A percentile compares a stretch with the other conserved stretches of the same genome.
These are phyloP conservation scores for Trichothecium sympodiale DNA, from an alignment of 2,329 filamentous ascomycete species.

Conservation along the genomic window DNA sequence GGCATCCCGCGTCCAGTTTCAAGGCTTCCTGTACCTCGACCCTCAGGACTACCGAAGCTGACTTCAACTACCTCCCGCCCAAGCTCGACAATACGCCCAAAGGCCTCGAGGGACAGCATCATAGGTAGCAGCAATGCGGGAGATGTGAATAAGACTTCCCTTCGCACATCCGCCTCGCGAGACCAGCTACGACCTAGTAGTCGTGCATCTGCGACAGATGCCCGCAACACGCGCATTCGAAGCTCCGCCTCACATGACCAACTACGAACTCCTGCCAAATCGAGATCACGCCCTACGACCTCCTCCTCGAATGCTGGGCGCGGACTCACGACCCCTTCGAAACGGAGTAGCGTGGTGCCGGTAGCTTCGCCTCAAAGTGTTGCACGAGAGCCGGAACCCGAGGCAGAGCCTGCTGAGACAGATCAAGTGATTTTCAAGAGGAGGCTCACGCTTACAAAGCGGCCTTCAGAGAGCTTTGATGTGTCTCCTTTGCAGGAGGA, in stretches of 20 bases:
- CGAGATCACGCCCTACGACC: conserved; percentile 8
- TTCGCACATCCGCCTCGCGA: conserved; percentile 28
- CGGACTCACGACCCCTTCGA: conserved; percentile 4
- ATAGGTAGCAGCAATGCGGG: conserved; percentile 5
- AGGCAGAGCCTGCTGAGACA: conserved; percentile 9
- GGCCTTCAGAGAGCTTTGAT: conserved; percentile 16
- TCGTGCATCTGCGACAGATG: conserved; percentile 7
- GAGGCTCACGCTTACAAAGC: conserved; percentile 18
- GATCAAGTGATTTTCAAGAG: conserved; percentile 14
- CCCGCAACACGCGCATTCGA: conserved; percentile 8
- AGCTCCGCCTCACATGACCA: conserved; percentile 10
- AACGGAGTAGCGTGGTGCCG: conserved; percentile 10
- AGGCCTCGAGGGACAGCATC: conserved; percentile 18
- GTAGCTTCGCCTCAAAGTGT: conserved; percentile 13
- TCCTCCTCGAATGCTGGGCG: conserved; percentile 8
- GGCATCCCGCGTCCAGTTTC: conserved; percentile 17
- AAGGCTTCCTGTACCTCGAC: conserved; percentile 23
- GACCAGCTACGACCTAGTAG: conserved; percentile 21
- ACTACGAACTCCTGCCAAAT: conserved; percentile 6
- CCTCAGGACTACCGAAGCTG: conserved; percentile 20
- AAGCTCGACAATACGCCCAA: conserved; percentile 15
- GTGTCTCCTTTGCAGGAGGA: conserved; percentile 12
- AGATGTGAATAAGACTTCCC: conserved; percentile 27
- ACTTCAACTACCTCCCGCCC: conserved; percentile 13
- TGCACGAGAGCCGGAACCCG: conserved; percentile 12